Percentiles rank a stretch among this genome's conserved stretches.
Conservation (phyloP, 306 rosid genomes). For the Abrus pulchellus region DNA sequence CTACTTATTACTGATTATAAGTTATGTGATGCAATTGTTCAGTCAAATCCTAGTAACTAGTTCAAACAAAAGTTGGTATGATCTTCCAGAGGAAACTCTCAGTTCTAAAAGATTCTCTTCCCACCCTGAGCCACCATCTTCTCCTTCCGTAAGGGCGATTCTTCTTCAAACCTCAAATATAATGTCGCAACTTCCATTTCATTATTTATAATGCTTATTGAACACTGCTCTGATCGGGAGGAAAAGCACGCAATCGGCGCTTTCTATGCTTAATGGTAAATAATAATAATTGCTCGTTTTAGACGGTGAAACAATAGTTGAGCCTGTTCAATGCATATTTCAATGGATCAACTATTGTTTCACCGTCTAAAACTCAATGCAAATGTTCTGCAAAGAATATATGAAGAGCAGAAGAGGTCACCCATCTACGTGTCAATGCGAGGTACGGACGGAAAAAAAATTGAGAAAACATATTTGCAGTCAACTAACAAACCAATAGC, state of each 20-base stretch:
- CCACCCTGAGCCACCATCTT: background rate
- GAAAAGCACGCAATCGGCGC: background rate
- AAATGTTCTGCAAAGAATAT: background rate
- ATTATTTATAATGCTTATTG: background rate
- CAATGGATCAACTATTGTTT: no score
- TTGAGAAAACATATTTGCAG: constrained; percentile 35
- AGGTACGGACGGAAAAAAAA: background rate
- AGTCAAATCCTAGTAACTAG: constrained; percentile 21
- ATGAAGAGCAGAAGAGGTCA: constrained; percentile 1
- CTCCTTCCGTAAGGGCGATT: background rate
- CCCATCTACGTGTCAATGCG: background rate
- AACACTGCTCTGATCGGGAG: background rate
- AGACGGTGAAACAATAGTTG: background rate
- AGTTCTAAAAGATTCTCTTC: background rate
- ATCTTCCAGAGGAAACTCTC: background rate
- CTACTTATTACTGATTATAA: constrained; percentile 30
- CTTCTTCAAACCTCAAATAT: background rate
- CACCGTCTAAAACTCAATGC: constrained; percentile 30
- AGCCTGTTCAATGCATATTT: constrained; percentile 4
- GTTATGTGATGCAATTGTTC: constrained; percentile 28
- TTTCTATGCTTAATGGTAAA: background rate
- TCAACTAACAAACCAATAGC: constrained; percentile 55
- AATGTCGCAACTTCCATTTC: background rate
- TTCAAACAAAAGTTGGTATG: background rate
- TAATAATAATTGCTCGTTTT: background rate